Evolutionary conservation across 805 yeast species (phyloP).

Genomic region (Kuraishia hungarica): DNA sequence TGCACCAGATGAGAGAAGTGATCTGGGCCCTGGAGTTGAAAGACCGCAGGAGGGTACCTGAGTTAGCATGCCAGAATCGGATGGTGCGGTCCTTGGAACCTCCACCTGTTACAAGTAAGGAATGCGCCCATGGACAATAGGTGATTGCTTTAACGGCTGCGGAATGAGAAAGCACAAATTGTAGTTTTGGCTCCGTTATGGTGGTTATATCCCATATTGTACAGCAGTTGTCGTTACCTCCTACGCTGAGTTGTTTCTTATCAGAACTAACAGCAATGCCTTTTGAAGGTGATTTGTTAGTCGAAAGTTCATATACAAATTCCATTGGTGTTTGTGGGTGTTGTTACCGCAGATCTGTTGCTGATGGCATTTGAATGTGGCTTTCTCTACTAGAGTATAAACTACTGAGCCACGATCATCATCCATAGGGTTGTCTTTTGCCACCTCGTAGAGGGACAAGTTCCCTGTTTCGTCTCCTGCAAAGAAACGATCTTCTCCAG

Average conservation of each 20-base stretch:
- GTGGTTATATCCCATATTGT: conserved; percentile 63
- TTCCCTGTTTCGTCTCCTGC: conserved; percentile 64
- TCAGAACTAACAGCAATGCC: conserved; percentile 54
- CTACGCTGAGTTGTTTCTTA: conserved; percentile 57
- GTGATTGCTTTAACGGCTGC: conserved; percentile 91
- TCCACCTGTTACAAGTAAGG: conserved; percentile 83
- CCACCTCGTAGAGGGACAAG: conserved; percentile 31
- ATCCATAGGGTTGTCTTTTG: conserved; percentile 5
- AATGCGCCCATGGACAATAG: conserved; percentile 84
- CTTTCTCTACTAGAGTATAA: conserved; percentile 14
- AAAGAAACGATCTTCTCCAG: conserved; percentile 31
- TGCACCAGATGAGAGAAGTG: conserved; percentile 75
- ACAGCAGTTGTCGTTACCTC: conserved; percentile 79
- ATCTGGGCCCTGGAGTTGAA: conserved; percentile 62
- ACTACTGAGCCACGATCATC: not conserved
- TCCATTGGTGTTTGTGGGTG: not conserved
- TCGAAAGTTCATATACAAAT: conserved; percentile 13
- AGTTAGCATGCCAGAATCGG: conserved; percentile 76
- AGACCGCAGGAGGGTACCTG: conserved; percentile 63
- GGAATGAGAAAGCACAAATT: conserved; percentile 49
- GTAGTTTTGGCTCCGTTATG: conserved; percentile 29
- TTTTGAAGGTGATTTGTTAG: conserved; percentile 8
- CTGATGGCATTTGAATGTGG: conserved; percentile 34
- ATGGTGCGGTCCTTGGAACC: conserved; percentile 78
- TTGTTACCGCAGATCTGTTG: conserved; percentile 53